A percentile compares a stretch with the other conserved stretches of the same genome.
These are phyloP conservation scores for Plenodomus tracheiphilus DNA, from an alignment of 2,329 filamentous ascomycete species.

Conservation along the genomic window DNA sequence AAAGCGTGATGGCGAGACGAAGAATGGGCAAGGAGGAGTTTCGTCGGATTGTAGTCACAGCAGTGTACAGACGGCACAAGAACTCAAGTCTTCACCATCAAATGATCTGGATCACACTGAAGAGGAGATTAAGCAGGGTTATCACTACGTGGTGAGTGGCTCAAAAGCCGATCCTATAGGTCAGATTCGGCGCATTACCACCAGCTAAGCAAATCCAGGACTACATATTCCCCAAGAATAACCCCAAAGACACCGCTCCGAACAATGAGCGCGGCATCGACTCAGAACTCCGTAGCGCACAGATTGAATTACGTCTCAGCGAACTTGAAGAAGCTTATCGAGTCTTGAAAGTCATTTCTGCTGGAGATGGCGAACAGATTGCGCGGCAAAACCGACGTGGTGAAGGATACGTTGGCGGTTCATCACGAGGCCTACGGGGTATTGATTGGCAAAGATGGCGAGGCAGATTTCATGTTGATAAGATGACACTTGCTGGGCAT, in stretches of 20 bases:
- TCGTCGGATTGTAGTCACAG: conserved; percentile 3
- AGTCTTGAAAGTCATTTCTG: conserved; percentile 59
- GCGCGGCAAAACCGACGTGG: conserved; percentile 58
- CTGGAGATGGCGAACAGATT: conserved; percentile 58
- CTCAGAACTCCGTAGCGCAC: conserved; percentile 60
- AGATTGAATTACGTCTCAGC: conserved; percentile 65
- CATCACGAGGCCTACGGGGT: conserved; percentile 61
- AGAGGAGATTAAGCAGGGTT: conserved; percentile 43
- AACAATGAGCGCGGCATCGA: conserved; percentile 65
- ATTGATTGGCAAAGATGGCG: conserved; percentile 62
- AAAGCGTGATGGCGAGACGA: conserved; percentile 27
- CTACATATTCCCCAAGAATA: conserved; percentile 65
- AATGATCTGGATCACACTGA: conserved; percentile 47
- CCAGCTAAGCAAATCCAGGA: too few species aligned
- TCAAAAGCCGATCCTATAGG: neutral
- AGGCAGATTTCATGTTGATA: conserved; percentile 57
- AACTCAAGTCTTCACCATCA: conserved; percentile 31
- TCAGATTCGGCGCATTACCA: too few species aligned
- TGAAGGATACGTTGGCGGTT: conserved; percentile 62
- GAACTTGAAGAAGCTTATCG: conserved; percentile 67
- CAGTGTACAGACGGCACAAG: conserved; percentile 21
- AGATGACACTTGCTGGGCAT: conserved; percentile 66
- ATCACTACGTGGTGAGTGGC: conserved; percentile 52
- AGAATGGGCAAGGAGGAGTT: conserved; percentile 21
- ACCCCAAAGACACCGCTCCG: conserved; percentile 52